Conservation (phyloP, 1,284 basidiomycete species). For the Pseudozyma sp. region DNA sequence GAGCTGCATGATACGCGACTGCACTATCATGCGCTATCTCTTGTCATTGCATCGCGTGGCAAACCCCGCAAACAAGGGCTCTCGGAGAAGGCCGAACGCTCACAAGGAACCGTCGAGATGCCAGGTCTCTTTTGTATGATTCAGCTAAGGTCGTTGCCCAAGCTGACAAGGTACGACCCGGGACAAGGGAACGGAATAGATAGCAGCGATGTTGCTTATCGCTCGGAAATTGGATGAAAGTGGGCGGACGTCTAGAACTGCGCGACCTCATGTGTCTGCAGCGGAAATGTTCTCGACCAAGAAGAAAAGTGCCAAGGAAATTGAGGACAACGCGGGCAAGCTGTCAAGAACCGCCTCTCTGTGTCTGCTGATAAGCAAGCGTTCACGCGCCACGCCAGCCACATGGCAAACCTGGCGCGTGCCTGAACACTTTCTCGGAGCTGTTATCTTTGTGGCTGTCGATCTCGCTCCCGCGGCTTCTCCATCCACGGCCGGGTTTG, state of each 20-base stretch:
- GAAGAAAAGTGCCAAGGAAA: not conserved
- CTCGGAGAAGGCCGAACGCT: conserved; percentile 11
- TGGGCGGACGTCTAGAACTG: not conserved
- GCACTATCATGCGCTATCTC: not conserved
- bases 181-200: no score
- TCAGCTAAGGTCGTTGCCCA: no score
- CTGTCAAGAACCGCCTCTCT: conserved; percentile 8
- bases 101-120: no score
- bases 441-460: not conserved
- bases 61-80: not conserved
- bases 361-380: conserved; percentile 11
- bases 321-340: not conserved
- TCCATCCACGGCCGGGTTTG: conserved; percentile 13
- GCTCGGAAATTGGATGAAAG: not conserved
- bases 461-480: conserved; percentile 9
- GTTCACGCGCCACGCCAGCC: not conserved
- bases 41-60: conserved; percentile 2
- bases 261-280: no score
- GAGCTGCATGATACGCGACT: no score
- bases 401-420: conserved; percentile 14
- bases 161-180: no score
- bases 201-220: not conserved
- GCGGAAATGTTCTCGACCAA: not conserved
- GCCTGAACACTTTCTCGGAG: not conserved
- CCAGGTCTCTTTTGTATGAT: not conserved